Evolutionary conservation across 768 basidiomycete genomes (phyloP), one percentile per base, ranked within the genome.

Genomic region (Lentinula boryana): DNA sequence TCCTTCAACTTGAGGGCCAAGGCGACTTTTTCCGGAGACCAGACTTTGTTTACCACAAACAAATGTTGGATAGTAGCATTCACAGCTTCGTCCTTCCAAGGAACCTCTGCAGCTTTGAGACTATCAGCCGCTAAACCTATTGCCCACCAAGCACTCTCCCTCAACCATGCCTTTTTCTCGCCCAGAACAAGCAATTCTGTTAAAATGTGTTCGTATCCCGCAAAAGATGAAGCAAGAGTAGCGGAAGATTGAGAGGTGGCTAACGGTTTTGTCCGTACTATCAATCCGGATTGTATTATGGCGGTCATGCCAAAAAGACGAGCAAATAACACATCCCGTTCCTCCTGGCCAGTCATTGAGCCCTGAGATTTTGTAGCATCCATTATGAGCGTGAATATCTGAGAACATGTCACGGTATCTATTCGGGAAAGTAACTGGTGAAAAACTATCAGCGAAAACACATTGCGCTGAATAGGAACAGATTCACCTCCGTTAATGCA

Each of bases 11-110:
- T 85, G 49, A 97, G 67, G 0, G 85, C 81, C 63, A 97, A 65
- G 2, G 92, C 94, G 33, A 98, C 76, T 72, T 93, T 97, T 70
- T 98, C 96, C 18, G 89, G 87, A 2, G 89, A 88, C 95, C 95
- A 98, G 18, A 72, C 66, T 33, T 75, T 73, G 60, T 80, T 77
- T 53, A 82, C 80, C 8, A 72, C 73, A 66, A 88, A 89, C 31
- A 93, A 67, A 1, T 72, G 73, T 40, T 80, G 68, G 9, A 89
- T 67, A 0, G 83, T 75, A 46, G 69, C 68, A 5, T 81, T 74
- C 13, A 88, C 66, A 4, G 87, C 93, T 23, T 84, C 79, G 0
- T 78, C 76, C 71, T 85, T 88, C 93, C 95, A 97, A 0, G 80
- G 61, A 15, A 87, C 84, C 4, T 83, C 74, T 16, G 84, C 87